Percentiles rank a stretch among this genome's conserved stretches.
Evolutionary conservation across 1,139 yeast genomes (phyloP).

Genomic region (Geotrichum carabidarum): DNA sequence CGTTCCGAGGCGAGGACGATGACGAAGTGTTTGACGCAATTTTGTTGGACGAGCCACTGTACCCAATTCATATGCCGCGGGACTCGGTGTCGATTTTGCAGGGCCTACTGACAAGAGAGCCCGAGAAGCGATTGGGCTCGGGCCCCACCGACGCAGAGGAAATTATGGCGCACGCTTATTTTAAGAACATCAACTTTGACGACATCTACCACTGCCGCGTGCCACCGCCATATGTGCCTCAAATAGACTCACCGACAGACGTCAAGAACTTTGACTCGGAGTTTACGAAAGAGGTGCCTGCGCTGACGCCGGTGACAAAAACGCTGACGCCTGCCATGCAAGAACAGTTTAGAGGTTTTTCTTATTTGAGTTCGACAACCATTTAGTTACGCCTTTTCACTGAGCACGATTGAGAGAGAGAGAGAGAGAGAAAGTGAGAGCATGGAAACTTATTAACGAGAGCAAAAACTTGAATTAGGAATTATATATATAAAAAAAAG

Average conservation of each 20-base stretch:
- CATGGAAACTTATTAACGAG: neutral
- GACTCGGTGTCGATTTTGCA: slow-evolving; percentile 93
- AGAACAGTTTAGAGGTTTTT: slow-evolving; percentile 95
- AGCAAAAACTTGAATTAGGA: neutral
- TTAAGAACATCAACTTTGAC: slow-evolving; percentile 83
- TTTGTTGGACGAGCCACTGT: slow-evolving; percentile 92
- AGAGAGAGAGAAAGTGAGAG: neutral
- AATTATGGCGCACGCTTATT: slow-evolving; percentile 92
- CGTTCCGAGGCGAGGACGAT: slow-evolving; percentile 96
- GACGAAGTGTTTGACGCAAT: slow-evolving; percentile 98
- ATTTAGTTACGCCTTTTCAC: neutral
- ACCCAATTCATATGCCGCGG: slow-evolving; percentile 96
- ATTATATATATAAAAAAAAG: neutral
- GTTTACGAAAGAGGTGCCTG: slow-evolving; percentile 90
- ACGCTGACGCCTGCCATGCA: slow-evolving; percentile 83
- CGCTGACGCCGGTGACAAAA: slow-evolving; percentile 89
- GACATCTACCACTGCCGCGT: slow-evolving; percentile 70
- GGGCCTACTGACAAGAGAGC: slow-evolving; percentile 85
- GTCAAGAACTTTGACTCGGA: slow-evolving; percentile 91
- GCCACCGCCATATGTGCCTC: slow-evolving; percentile 66
- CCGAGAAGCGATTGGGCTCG: slow-evolving; percentile 74
- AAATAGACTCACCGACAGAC: slow-evolving; percentile 79
- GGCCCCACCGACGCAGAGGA: slow-evolving; percentile 86
- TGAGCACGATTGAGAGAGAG: neutral
- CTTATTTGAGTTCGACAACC: slow-evolving; percentile 51